A percentile compares a stretch with the other conserved stretches of the same genome.
phyloP scores from a whole-genome alignment of 257 asterid genomes.

The Solanum sitiens region DNA sequence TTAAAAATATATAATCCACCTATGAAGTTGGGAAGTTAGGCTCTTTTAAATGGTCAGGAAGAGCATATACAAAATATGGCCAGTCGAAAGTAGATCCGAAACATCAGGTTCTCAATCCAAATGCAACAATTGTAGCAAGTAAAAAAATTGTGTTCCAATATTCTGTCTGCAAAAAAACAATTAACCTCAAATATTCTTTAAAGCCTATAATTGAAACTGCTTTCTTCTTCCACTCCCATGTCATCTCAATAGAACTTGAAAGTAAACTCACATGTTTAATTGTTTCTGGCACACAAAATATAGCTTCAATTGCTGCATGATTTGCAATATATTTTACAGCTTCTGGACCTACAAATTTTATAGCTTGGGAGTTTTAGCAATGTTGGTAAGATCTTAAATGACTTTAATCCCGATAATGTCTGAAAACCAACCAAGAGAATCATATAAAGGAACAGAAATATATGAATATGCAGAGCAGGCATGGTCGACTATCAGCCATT shows the following conservation, averaged over 20 bases:
- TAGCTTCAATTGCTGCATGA: slow-evolving; percentile 48
- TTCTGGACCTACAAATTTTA: slow-evolving; percentile 50
- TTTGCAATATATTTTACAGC: slow-evolving; percentile 57
- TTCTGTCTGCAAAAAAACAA: background rate
- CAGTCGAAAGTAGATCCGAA: background rate
- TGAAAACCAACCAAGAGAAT: slow-evolving; percentile 48
- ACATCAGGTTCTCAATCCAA: background rate
- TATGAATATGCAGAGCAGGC: slow-evolving; percentile 68
- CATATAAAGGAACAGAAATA: slow-evolving; percentile 58
- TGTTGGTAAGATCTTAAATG: background rate
- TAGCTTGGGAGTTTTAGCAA: background rate
- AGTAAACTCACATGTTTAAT: slow-evolving; percentile 32
- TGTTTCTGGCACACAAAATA: slow-evolving; percentile 48
- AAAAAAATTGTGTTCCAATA: background rate
- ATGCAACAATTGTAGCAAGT: background rate
- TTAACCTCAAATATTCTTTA: background rate
- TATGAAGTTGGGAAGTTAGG: background rate
- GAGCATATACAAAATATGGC: background rate
- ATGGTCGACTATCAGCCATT: slow-evolving; percentile 65
- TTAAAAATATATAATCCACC: background rate
- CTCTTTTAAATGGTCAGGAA: background rate
- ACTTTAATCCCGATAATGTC: background rate
- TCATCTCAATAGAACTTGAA: background rate
- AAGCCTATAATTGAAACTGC: background rate
- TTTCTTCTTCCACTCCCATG: background rate